A percentile compares a stretch with the other conserved stretches of the same genome.
phyloP scores from a whole-genome alignment of 768 basidiomycete species.

The Hericium erinaceus region DNA sequence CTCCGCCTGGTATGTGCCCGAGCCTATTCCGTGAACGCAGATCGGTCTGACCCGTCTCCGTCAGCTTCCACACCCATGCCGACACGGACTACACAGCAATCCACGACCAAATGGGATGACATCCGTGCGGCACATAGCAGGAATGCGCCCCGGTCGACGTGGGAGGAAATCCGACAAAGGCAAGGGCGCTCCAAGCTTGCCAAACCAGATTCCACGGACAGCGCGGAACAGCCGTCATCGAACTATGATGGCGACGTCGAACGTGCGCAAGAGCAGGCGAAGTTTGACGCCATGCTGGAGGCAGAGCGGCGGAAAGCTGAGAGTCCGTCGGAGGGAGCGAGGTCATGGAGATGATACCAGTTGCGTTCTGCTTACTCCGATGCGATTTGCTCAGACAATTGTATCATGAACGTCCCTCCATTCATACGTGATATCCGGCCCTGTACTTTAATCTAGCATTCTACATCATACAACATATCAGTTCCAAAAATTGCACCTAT shows the following conservation, averaged over 20 bases:
- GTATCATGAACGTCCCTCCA: too few relatives aligned
- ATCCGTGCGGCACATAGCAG: conserved; percentile 45
- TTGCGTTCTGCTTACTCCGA: background rate
- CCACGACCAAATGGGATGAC: conserved; percentile 47
- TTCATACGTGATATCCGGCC: background rate
- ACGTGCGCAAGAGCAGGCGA: conserved; percentile 39
- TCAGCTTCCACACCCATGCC: background rate
- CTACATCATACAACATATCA: background rate
- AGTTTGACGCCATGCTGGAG: conserved; percentile 51
- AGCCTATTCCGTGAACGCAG: too few relatives aligned
- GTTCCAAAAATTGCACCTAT: too few relatives aligned
- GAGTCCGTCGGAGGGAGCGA: background rate
- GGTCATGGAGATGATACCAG: background rate
- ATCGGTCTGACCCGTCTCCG: too few relatives aligned
- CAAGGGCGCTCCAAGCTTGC: background rate
- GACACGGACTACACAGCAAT: conserved; percentile 16
- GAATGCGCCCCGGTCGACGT: conserved; percentile 38
- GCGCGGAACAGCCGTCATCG: background rate
- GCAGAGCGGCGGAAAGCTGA: conserved; percentile 36
- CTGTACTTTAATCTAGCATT: background rate
- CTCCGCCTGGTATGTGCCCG: too few relatives aligned
- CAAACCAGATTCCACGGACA: too few relatives aligned
- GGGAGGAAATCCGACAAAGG: conserved; percentile 48
- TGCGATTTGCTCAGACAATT: too few relatives aligned
- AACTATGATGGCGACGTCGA: conserved; percentile 20